phyloP scores from a whole-genome alignment of 345 rosid species.

The Murraya paniculata region DNA sequence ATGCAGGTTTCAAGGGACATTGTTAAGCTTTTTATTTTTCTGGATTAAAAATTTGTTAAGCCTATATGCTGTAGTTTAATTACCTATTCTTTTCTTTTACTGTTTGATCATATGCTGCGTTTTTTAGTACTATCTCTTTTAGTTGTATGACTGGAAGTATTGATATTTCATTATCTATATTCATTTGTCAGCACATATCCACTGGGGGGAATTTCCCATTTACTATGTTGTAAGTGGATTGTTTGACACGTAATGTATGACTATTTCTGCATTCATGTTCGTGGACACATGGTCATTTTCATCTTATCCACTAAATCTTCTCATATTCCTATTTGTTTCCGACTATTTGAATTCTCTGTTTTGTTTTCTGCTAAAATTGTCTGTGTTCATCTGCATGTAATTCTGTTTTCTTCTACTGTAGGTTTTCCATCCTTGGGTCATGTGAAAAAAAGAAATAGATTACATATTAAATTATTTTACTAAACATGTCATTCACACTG shows the following conservation, averaged over 20 bases:
- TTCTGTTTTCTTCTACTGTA: neutral
- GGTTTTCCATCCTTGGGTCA: neutral
- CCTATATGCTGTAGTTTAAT: neutral
- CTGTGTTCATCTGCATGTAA: neutral
- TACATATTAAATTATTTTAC: neutral
- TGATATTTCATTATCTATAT: neutral
- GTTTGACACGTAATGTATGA: neutral
- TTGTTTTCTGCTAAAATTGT: neutral
- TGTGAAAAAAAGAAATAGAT: neutral
- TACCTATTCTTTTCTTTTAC: neutral
- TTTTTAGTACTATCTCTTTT: neutral
- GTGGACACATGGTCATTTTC: neutral
- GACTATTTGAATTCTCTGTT: neutral
- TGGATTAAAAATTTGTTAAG: neutral
- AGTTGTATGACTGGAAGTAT: neutral
- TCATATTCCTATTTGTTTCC: neutral
- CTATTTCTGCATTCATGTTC: neutral
- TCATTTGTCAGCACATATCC: neutral
- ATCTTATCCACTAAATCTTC: neutral
- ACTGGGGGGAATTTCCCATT: neutral
- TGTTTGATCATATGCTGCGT: neutral
- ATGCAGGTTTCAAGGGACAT: too few relatives aligned
- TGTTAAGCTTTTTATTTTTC: neutral
- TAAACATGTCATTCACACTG: too few relatives aligned
- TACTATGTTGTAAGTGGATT: neutral